Percentiles rank a stretch among this genome's conserved stretches.
These are phyloP conservation scores for Pythium apleroticum DNA, from an alignment of 352 stramenopile genomes.

Conservation along the genomic window DNA sequence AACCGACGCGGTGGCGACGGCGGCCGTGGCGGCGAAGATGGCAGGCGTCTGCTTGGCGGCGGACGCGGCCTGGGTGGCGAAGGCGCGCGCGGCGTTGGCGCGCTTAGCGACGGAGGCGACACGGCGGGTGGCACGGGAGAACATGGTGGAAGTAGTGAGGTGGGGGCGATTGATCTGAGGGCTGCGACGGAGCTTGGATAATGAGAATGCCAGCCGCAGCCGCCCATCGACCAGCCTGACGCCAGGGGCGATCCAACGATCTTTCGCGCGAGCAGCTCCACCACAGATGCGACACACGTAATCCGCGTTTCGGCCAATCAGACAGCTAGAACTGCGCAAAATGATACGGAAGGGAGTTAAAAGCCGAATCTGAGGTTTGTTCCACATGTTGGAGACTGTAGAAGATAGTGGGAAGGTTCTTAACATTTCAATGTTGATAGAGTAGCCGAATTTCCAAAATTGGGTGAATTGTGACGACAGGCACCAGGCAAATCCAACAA, in stretches of 20 bases:
- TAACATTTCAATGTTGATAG: background rate
- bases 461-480: background rate
- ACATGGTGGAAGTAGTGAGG: conserved; percentile 37
- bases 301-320: conserved; percentile 32
- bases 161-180: conserved; percentile 9
- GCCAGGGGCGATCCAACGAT: conserved; percentile 20
- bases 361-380: background rate
- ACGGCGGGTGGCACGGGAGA: conserved; percentile 64
- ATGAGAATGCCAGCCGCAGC: conserved; percentile 13
- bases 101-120: conserved; percentile 64
- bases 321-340: background rate
- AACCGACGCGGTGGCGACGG: conserved; percentile 46
- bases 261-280: conserved; percentile 21
- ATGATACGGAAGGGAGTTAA: conserved; percentile 16
- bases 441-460: background rate
- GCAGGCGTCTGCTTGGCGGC: conserved; percentile 34
- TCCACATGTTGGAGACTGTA: background rate
- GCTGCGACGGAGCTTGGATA: conserved; percentile 28
- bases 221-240: conserved; percentile 33
- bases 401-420: too few relatives aligned
- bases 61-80: conserved; percentile 52
- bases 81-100: conserved; percentile 44
- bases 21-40: conserved; percentile 36
- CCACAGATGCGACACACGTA: conserved; percentile 27
- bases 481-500: conserved; percentile 2